Conservation (phyloP, 805 yeast species). For the Candida stauntonica region DNA sequence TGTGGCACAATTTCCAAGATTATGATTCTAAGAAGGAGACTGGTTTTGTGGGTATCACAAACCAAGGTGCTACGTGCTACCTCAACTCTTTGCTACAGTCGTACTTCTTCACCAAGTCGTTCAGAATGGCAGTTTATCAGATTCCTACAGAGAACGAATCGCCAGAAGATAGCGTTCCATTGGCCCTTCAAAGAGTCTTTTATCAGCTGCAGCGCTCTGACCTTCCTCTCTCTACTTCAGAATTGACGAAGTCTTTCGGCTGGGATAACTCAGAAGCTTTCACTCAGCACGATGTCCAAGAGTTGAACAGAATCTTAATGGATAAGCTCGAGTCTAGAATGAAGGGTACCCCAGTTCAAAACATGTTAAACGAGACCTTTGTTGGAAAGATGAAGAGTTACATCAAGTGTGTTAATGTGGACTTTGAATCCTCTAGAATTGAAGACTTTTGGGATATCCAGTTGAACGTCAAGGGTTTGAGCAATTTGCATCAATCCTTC, state of each 20-base stretch:
- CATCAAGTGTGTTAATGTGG: conserved; percentile 88
- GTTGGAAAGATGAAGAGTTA: conserved; percentile 97
- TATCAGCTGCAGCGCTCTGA: conserved; percentile 71
- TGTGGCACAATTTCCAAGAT: conserved; percentile 85
- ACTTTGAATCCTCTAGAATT: conserved; percentile 83
- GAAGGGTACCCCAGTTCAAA: conserved; percentile 83
- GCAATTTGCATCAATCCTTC: conserved; percentile 69
- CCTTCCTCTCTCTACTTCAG: conserved; percentile 78
- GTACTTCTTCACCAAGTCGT: conserved; percentile 76
- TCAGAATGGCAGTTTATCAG: conserved; percentile 80
- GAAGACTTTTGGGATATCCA: conserved; percentile 99
- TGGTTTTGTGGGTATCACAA: conserved; percentile 88
- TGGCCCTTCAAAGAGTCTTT: conserved; percentile 84
- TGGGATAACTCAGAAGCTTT: conserved; percentile 97
- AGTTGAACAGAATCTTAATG: conserved; percentile 90
- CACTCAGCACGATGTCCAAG: conserved; percentile 98
- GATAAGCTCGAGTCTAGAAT: conserved; percentile 85
- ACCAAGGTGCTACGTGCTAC: conserved; percentile 98
- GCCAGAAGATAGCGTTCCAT: conserved; percentile 57
- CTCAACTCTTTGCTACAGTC: conserved; percentile 89
- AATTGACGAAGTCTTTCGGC: conserved; percentile 88
- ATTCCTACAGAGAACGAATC: conserved; percentile 72
- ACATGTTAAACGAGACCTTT: conserved; percentile 71
- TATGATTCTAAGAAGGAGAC: conserved; percentile 85
- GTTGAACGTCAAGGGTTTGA: conserved; percentile 82